Percentiles rank a stretch among this genome's conserved stretches.
Conservation (phyloP, 2,329 filamentous ascomycete genomes). For the Fusarium marasasianum region DNA sequence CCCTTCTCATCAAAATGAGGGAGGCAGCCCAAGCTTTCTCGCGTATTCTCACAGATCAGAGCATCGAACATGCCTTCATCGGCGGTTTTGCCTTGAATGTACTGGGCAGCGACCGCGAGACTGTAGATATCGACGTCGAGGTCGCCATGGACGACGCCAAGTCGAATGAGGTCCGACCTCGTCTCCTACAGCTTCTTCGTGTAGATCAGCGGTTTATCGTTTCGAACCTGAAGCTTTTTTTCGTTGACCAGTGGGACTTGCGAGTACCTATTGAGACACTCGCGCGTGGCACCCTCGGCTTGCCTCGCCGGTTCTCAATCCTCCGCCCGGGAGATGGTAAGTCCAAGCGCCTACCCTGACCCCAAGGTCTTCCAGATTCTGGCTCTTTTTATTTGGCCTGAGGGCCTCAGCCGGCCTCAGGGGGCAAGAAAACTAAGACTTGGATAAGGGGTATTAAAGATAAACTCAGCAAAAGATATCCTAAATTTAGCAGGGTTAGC, state of each 20-base stretch:
- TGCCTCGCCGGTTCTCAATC: not conserved
- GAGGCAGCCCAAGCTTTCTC: not conserved
- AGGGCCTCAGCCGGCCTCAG: too few relatives aligned
- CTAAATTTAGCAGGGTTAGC: too few relatives aligned
- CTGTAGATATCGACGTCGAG: not conserved
- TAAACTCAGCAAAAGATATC: too few relatives aligned
- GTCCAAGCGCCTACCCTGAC: too few relatives aligned
- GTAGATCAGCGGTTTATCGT: not conserved
- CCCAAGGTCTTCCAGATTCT: too few relatives aligned
- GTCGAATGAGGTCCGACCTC: not conserved
- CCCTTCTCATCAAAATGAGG: not conserved
- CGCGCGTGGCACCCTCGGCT: fast-evolving
- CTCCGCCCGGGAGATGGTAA: not conserved
- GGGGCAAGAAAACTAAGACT: too few relatives aligned
- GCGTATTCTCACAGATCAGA: fast-evolving
- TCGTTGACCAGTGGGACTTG: not conserved
- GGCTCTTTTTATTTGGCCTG: too few relatives aligned
- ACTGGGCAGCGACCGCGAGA: not conserved
- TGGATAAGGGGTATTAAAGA: too few relatives aligned
- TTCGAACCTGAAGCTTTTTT: not conserved
- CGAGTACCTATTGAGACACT: not conserved
- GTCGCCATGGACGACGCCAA: not conserved
- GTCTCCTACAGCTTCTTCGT: not conserved
- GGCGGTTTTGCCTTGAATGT: not conserved
- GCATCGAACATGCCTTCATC: not conserved